Percentiles rank a stretch among this genome's conserved stretches.
These are phyloP conservation scores for Garcia nutans DNA, from an alignment of 345 rosid species.

Conservation along the genomic window DNA sequence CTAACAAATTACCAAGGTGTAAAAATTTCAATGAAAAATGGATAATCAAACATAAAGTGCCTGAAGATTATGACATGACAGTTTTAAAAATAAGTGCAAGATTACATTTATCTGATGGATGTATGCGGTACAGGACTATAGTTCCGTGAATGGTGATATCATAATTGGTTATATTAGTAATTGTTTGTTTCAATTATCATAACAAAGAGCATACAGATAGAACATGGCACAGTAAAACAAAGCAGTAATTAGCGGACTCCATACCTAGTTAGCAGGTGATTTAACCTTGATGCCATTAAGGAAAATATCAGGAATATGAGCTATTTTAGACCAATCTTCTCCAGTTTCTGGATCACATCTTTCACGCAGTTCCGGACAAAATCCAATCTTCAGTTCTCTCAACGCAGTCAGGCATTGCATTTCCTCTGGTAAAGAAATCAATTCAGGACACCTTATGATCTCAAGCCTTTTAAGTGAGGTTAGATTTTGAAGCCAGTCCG, in stretches of 20 bases:
- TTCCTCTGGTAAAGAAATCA: conserved; percentile 13
- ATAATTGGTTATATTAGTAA: background rate
- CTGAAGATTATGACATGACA: too few species aligned
- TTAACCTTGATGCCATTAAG: conserved; percentile 24
- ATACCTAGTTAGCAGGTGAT: background rate
- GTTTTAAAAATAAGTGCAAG: too few species aligned
- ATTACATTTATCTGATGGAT: too few species aligned
- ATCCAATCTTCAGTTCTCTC: conserved; percentile 13
- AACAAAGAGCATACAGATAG: background rate
- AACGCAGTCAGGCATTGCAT: conserved; percentile 20
- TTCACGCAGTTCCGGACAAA: conserved; percentile 8
- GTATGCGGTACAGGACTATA: too few species aligned
- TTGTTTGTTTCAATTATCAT: background rate
- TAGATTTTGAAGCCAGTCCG: conserved; percentile 3
- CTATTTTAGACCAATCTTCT: conserved; percentile 37
- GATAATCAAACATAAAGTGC: too few species aligned
- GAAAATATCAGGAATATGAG: conserved; percentile 21
- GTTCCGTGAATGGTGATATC: too few species aligned
- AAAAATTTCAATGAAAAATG: too few species aligned
- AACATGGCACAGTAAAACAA: background rate
- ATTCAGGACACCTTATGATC: background rate
- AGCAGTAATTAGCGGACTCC: background rate
- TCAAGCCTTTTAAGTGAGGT: background rate
- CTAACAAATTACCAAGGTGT: too few species aligned
- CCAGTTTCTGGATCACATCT: conserved; percentile 18